Percentiles rank a stretch among this genome's conserved stretches.
Conservation (phyloP, 148 eudicot genomes). For the Silene conica region DNA sequence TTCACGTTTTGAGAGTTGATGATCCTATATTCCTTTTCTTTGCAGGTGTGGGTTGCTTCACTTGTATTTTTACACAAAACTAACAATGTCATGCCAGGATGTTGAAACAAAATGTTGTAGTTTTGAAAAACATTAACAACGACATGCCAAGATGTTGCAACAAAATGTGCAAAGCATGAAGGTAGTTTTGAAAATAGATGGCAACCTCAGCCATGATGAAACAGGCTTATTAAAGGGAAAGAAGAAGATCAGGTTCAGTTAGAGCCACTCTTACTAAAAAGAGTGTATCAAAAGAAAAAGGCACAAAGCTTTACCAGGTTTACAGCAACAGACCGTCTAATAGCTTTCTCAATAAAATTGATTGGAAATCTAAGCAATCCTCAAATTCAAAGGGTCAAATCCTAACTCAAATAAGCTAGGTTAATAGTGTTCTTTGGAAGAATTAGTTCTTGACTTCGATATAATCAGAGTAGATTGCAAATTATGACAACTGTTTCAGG, state of each 20-base stretch:
- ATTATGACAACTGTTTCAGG: not conserved
- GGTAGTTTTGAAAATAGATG: not conserved
- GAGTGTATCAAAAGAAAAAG: not conserved
- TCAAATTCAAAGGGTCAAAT: not conserved
- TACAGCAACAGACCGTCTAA: not conserved
- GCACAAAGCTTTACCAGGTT: not conserved
- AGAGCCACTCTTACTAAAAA: not conserved
- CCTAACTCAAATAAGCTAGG: not conserved
- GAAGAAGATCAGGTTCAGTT: not conserved
- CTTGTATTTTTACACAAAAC: not conserved
- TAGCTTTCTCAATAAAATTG: not conserved
- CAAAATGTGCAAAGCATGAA: not conserved
- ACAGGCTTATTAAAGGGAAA: not conserved
- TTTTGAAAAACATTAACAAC: not conserved
- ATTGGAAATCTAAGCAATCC: not conserved
- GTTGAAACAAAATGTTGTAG: not conserved
- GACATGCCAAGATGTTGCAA: not conserved
- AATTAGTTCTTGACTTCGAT: too few species aligned
- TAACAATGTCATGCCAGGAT: not conserved
- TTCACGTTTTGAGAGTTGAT: not conserved
- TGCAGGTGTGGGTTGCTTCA: not conserved
- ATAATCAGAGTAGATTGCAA: too few species aligned
- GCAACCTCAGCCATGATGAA: not conserved
- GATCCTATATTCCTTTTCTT: not conserved
- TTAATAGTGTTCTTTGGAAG: too few species aligned